phyloP scores from a whole-genome alignment of 495 filamentous ascomycete genomes.

The Wilcoxina mikolae region DNA sequence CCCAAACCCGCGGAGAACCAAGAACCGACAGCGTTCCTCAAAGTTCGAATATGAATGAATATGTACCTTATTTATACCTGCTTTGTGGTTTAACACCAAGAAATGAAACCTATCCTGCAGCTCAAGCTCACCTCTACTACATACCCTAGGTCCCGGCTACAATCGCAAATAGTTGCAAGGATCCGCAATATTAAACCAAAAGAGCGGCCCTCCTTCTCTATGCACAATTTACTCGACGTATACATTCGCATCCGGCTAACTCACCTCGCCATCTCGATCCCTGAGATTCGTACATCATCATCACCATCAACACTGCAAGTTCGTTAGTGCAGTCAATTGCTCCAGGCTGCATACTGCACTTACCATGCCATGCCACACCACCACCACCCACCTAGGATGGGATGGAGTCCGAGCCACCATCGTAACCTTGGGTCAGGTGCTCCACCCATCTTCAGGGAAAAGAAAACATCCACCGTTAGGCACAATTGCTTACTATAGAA shows the following conservation, averaged over 20 bases:
- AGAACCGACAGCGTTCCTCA: neutral
- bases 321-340: too few species aligned
- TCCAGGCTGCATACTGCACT: too few species aligned
- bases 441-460: neutral
- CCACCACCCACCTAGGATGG: too few species aligned
- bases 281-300: too few species aligned
- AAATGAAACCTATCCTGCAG: neutral
- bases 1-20: neutral
- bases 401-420: too few species aligned
- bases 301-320: too few species aligned
- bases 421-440: slow-evolving; percentile 5
- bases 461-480: neutral
- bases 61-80: neutral
- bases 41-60: neutral
- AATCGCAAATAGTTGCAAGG: neutral
- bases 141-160: neutral
- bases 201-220: too few species aligned
- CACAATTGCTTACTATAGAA: too few species aligned
- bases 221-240: too few species aligned
- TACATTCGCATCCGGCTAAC: too few species aligned
- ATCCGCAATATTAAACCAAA: neutral
- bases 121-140: neutral
- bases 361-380: too few species aligned
- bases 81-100: neutral
- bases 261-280: too few species aligned